Percentiles rank a stretch among this genome's conserved stretches.
phyloP scores from a whole-genome alignment of 129 eudicot species.

The Apium graveolens region DNA sequence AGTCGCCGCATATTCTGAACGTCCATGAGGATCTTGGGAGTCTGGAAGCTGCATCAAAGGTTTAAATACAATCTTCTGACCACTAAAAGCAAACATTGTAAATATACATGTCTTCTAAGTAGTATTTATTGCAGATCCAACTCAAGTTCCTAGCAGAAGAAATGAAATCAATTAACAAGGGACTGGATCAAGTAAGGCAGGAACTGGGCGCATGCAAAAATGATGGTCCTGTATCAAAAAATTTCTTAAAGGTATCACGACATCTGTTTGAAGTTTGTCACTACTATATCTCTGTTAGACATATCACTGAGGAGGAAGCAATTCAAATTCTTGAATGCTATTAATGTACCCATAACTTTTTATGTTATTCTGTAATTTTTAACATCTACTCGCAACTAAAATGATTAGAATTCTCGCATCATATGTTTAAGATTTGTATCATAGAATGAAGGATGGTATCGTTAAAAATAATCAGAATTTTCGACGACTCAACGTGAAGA shows the following conservation, averaged over 20 bases:
- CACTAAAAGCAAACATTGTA: conserved; percentile 1
- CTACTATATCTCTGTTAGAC: conserved; percentile 1
- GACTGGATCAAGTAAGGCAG: conserved; percentile 85
- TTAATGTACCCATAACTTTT: background rate
- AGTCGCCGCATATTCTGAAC: conserved; percentile 62
- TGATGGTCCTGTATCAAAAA: conserved; percentile 92
- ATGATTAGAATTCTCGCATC: background rate
- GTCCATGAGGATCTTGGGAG: conserved; percentile 70
- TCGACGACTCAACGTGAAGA: background rate
- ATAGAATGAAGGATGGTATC: background rate
- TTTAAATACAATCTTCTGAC: conserved; percentile 18
- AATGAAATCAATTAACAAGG: conserved; percentile 93
- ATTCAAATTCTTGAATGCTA: background rate
- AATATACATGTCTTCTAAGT: conserved; percentile 18
- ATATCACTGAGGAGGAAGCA: background rate
- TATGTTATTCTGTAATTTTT: background rate
- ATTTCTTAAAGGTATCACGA: conserved; percentile 58
- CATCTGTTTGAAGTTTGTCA: conserved; percentile 14
- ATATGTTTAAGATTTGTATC: background rate
- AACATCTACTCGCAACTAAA: background rate
- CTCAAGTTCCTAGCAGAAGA: conserved; percentile 96
- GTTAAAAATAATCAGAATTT: too few relatives aligned
- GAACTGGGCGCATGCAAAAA: conserved; percentile 74
- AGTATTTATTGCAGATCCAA: conserved; percentile 60
- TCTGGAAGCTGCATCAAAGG: conserved; percentile 90